Conservation (phyloP, 208 protist genomes). For the Trypanosoma brucei region DNA sequence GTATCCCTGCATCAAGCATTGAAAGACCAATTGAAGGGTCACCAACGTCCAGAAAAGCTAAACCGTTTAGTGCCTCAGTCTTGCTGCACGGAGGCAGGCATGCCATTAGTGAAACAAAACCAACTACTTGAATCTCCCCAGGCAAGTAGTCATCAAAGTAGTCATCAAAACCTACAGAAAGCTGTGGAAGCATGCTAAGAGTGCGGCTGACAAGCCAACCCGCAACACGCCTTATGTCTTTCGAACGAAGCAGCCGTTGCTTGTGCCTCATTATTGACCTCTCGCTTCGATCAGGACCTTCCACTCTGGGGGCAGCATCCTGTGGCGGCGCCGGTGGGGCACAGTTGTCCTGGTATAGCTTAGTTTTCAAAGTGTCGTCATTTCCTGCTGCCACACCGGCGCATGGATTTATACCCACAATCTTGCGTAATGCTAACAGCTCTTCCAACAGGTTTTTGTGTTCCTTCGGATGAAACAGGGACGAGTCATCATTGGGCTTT, state of each 20-base stretch:
- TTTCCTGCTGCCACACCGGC: background rate
- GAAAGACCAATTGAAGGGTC: slow-evolving; percentile 72
- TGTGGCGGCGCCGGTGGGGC: background rate
- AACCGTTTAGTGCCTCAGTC: slow-evolving; percentile 14
- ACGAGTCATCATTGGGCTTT: slow-evolving; percentile 36
- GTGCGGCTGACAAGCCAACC: slow-evolving; percentile 80
- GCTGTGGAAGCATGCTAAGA: slow-evolving; percentile 53
- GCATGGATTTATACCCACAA: slow-evolving; percentile 23
- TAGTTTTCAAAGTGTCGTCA: background rate
- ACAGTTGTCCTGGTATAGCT: background rate
- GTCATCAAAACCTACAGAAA: slow-evolving; percentile 82
- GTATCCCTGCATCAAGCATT: slow-evolving; percentile 82
- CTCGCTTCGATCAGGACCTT: background rate
- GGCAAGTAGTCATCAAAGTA: slow-evolving; percentile 81
- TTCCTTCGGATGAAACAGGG: slow-evolving; percentile 25
- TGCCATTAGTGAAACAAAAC: slow-evolving; percentile 79
- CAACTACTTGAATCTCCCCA: slow-evolving; percentile 59
- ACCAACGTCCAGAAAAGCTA: slow-evolving; percentile 79
- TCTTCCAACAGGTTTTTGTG: slow-evolving; percentile 59
- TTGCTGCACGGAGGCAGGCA: slow-evolving; percentile 52
- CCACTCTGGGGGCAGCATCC: background rate
- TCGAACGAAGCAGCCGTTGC: slow-evolving; percentile 26
- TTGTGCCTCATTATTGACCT: background rate
- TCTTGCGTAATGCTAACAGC: slow-evolving; percentile 44
- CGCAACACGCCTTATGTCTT: slow-evolving; percentile 70